Conservation (phyloP, 1,284 basidiomycete species). For the Sporisorium exsertum region DNA sequence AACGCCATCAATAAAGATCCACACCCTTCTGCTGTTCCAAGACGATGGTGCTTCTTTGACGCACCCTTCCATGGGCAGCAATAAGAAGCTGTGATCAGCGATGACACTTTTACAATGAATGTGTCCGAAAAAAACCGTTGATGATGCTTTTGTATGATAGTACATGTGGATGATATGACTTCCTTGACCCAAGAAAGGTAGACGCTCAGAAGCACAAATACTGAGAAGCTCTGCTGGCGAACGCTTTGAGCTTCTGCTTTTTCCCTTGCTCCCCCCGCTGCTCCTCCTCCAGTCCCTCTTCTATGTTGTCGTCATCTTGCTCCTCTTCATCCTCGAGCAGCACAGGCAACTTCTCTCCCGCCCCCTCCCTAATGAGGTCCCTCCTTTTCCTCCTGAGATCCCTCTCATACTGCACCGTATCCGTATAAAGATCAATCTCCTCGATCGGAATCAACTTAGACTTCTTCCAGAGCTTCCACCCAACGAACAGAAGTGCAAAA, state of each 20-base stretch:
- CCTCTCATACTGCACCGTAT: constrained; percentile 39
- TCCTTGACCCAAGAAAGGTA: background rate
- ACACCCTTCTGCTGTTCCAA: too few species aligned
- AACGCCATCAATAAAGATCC: too few species aligned
- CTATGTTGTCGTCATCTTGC: constrained; percentile 13
- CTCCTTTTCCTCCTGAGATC: constrained; percentile 28
- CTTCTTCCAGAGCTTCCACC: constrained; percentile 53
- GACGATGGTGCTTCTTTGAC: too few species aligned
- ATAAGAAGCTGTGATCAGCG: too few species aligned
- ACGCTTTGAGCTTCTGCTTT: constrained; percentile 18
- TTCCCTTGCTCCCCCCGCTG: constrained; percentile 3
- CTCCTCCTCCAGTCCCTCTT: constrained; percentile 10
- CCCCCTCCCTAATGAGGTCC: constrained; percentile 23
- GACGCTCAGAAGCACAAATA: constrained; percentile 30
- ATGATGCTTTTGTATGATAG: constrained; percentile 6
- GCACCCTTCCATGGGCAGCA: too few species aligned
- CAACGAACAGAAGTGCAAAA: constrained; percentile 40
- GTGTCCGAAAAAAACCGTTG: background rate
- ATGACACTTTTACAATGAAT: background rate
- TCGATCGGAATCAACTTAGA: constrained; percentile 43
- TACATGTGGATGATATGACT: background rate
- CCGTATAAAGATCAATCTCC: constrained; percentile 65
- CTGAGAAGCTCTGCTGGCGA: constrained; percentile 34
- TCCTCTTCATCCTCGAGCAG: constrained; percentile 41
- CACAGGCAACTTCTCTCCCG: constrained; percentile 26